Percentiles rank a stretch among this genome's conserved stretches.
These are phyloP conservation scores for Xylaria sp. DNA, from an alignment of 2,329 filamentous ascomycete genomes.

Conservation along the genomic window DNA sequence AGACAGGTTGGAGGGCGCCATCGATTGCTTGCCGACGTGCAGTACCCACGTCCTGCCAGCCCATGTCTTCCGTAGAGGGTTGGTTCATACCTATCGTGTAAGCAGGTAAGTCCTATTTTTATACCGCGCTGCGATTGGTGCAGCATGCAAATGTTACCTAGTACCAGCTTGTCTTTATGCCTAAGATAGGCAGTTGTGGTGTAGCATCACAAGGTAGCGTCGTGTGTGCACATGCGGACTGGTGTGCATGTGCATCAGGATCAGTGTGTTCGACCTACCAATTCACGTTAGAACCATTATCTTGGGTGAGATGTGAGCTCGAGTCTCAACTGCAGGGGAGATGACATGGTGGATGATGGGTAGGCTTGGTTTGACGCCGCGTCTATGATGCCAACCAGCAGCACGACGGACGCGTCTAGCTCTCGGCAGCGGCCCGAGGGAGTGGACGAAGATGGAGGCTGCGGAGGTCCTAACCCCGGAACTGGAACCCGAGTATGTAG, in stretches of 20 bases:
- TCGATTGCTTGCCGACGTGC: conserved; percentile 12
- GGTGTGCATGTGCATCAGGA: background rate
- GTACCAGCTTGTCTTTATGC: background rate
- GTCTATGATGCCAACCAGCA: conserved; percentile 15
- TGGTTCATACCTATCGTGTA: background rate
- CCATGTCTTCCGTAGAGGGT: no score
- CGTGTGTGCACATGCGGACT: background rate
- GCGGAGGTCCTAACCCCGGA: conserved; percentile 1
- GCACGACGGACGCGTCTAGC: conserved; percentile 16
- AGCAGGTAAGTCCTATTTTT: conserved; percentile 20
- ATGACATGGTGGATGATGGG: background rate
- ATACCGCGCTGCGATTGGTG: conserved; percentile 10
- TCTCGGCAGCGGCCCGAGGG: conserved; percentile 19
- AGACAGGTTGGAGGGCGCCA: background rate
- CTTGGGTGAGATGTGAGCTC: background rate
- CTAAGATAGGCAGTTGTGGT: background rate
- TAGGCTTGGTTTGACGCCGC: conserved; percentile 9
- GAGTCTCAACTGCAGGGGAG: conserved; percentile 10
- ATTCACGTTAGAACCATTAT: background rate
- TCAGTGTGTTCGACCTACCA: conserved; percentile 2
- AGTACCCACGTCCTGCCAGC: background rate
- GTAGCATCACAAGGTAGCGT: background rate
- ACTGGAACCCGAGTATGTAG: background rate
- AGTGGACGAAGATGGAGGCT: conserved; percentile 16
- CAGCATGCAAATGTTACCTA: conserved; percentile 2